These are phyloP conservation scores for Coemansia sp. DNA, from an alignment of 192 early-diverging fungal species.

Conservation along the genomic window DNA sequence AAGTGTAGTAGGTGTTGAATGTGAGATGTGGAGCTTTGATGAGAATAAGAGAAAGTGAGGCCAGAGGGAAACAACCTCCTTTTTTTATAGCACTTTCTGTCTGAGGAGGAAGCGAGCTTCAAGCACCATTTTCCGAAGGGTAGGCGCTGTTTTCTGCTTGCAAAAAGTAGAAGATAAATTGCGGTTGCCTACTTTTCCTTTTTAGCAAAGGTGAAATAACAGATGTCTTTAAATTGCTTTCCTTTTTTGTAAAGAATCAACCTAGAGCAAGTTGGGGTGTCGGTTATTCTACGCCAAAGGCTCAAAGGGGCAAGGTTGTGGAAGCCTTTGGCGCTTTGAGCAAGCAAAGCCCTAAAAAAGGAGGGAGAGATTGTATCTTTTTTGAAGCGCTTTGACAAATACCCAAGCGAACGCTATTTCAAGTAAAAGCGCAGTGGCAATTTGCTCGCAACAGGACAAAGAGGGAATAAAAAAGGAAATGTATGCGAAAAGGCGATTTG, in stretches of 20 bases:
- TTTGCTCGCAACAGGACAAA: no score
- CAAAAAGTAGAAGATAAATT: neutral
- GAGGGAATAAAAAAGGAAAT: neutral
- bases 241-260: neutral
- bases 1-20: neutral
- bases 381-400: neutral
- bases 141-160: neutral
- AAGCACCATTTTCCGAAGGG: neutral
- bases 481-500: neutral
- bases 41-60: neutral
- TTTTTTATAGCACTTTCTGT: neutral
- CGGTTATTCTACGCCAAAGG: neutral
- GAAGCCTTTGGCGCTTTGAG: neutral
- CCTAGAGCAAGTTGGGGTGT: neutral
- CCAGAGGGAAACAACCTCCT: neutral
- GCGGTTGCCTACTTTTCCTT: neutral
- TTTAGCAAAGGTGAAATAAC: neutral
- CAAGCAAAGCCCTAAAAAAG: neutral
- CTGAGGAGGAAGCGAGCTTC: neutral
- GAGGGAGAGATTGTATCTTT: no score
- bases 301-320: neutral
- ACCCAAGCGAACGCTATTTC: neutral
- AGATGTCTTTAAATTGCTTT: neutral
- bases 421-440: neutral
- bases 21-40: neutral